These are phyloP conservation scores for Aspergillus quadricinctus DNA, from an alignment of 2,329 filamentous ascomycete species.

Conservation along the genomic window DNA sequence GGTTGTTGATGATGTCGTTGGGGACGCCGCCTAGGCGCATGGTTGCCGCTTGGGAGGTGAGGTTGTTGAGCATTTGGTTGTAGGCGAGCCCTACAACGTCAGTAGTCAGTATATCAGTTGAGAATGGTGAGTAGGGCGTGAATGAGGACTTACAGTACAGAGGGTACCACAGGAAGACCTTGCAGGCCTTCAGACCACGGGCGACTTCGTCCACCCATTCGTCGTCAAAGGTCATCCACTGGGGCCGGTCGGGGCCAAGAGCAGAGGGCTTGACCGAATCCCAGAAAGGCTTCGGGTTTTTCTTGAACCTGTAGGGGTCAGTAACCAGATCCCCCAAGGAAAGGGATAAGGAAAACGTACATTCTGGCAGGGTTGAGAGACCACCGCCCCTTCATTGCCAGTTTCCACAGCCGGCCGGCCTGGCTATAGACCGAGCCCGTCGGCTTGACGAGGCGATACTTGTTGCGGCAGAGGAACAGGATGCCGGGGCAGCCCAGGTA, in stretches of 20 bases:
- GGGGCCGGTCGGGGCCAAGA: constrained; percentile 20
- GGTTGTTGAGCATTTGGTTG: constrained; percentile 53
- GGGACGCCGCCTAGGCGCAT: constrained; percentile 51
- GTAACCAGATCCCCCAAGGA: neutral
- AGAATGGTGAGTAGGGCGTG: too few relatives aligned
- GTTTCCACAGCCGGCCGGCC: constrained; percentile 57
- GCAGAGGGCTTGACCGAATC: constrained; percentile 30
- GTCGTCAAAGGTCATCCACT: constrained; percentile 73
- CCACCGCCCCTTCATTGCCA: constrained; percentile 62
- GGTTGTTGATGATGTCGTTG: constrained; percentile 53
- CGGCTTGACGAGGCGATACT: constrained; percentile 61
- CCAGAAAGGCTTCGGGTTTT: constrained; percentile 19
- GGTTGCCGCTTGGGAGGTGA: constrained; percentile 53
- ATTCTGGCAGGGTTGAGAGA: constrained; percentile 58
- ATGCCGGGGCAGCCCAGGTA: constrained; percentile 61
- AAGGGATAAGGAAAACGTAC: too few relatives aligned
- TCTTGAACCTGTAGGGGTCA: constrained; percentile 13
- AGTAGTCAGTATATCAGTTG: too few relatives aligned
- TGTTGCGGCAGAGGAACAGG: constrained; percentile 56
- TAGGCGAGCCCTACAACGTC: constrained; percentile 40
- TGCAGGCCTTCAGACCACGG: constrained; percentile 65
- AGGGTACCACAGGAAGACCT: constrained; percentile 62
- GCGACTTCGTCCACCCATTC: constrained; percentile 75
- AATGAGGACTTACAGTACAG: constrained; percentile 45
- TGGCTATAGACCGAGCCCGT: constrained; percentile 69